Base-by-base conservation (phyloP, 2,329 filamentous ascomycete species). In the Coleophoma crateriformis region DNA sequence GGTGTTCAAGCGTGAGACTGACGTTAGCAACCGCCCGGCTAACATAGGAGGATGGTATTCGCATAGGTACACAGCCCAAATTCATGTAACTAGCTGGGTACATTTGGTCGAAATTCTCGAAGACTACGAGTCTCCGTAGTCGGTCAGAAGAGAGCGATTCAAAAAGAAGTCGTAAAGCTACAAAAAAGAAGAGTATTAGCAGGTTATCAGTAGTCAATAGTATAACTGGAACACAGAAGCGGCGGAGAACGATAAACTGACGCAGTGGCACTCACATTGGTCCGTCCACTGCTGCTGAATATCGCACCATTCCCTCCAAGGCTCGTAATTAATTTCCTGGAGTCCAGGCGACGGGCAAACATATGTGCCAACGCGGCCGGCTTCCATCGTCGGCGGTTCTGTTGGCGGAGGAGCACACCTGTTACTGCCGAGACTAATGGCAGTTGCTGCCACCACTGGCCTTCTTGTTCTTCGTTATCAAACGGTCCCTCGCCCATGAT, bases 281-380 rank as follows among this genome's bases (percentile, higher is more conserved):
- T 68, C 67, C 8, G 63, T 64, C 2, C 47, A 47, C 22, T 0
- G 7, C 47, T 64, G 45, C 8, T 58, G 49, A 8, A 0, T 35
- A 48, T 3, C 12, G 13, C n/a, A 7, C 58, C 56, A 66, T 54
- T 68, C 64, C 53, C 63, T 66, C 67, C 68, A 71, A 46, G 66
- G 68, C 54, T 70, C 67, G 54, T 68, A 70, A 47, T 62, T 61
- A 54, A 71, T 54, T 53, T 71, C 64, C 54, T 64, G 59, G 46
- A 72, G 50, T 48, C 60, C 63, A 13, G 68, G 64, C 50, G 61
- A 42, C 62, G 62, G 11, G 62, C 52, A 50, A 70, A 56, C 57
- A 71, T 67, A 13, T 64, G 54, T 32, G 56, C 55, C 22, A 70
- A 58, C 33, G 62, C 54, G 19, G 45, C 19, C 34, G 61, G 63